Conservation (phyloP, 2,329 filamentous ascomycete species). For the Fonsecaea monophora region DNA sequence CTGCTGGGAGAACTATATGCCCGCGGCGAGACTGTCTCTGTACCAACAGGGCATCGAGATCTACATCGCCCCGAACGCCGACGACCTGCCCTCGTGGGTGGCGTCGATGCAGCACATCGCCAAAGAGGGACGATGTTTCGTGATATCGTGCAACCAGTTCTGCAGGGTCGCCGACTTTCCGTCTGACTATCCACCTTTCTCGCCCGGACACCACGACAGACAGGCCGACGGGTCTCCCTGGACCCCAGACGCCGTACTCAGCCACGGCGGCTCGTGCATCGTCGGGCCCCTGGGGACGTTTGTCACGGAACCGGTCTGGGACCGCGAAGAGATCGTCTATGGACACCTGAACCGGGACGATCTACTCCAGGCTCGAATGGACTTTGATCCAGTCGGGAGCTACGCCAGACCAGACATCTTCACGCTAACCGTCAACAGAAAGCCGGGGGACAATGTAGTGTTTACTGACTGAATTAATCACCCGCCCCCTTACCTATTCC, state of each 20-base stretch:
- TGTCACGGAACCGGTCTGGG: slow-evolving; percentile 81
- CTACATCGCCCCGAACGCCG: slow-evolving; percentile 88
- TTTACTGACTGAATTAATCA: background rate
- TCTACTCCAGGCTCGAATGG: slow-evolving; percentile 61
- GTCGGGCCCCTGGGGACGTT: slow-evolving; percentile 78
- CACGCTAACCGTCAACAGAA: slow-evolving; percentile 5
- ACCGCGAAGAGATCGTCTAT: slow-evolving; percentile 49
- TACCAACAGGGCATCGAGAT: slow-evolving; percentile 91
- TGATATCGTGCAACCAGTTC: slow-evolving; percentile 85
- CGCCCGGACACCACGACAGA: slow-evolving; percentile 20
- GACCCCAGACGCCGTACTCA: slow-evolving; percentile 63
- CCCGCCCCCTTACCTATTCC: too few species aligned
- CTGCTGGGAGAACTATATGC: slow-evolving; percentile 98
- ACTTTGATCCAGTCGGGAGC: slow-evolving; percentile 18
- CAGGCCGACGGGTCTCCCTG: slow-evolving; percentile 53
- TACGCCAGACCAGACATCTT: slow-evolving; percentile 17
- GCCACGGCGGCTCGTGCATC: slow-evolving; percentile 83
- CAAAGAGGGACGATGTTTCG: slow-evolving; percentile 81
- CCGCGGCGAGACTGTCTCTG: slow-evolving; percentile 78
- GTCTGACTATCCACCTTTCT: slow-evolving; percentile 19
- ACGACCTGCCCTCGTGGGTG: slow-evolving; percentile 81
- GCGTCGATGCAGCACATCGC: slow-evolving; percentile 79
- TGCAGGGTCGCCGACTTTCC: slow-evolving; percentile 65
- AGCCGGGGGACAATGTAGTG: slow-evolving; percentile 7
- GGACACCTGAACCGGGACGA: slow-evolving; percentile 67